Evolutionary conservation across 2,329 filamentous ascomycete species (phyloP), one percentile per base, ranked within the genome.

Genomic region (Aspergillus novofumigatus): DNA sequence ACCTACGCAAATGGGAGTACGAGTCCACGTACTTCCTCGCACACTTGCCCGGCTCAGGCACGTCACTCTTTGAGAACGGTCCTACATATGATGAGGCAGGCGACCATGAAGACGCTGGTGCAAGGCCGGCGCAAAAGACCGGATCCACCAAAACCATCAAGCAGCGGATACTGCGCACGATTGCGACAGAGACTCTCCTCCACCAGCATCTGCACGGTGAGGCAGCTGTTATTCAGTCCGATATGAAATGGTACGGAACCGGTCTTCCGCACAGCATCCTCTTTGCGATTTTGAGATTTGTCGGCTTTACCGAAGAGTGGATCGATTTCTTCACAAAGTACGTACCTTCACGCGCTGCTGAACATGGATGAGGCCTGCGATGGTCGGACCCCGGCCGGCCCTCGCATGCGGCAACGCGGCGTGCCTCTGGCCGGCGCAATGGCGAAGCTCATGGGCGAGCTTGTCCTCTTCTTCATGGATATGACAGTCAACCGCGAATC

Each of bases 401-500:
- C 75, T 1, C 73, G 77, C 9, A 70, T 67, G 23, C 77, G 78
- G 38, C 71, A 70, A 55, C 69, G 79, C 20, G 79, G 79, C 5
- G 74, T 78, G 0, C 79, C 79, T 0, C 77, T 77, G 60, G 76
- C 76, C 0, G 78, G 81, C 58, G 66, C 74, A 0, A 70, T 78
- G 14, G 78, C 77, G 59, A 79, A 81, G 59, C 62, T 80, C 2
- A 74, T 78, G 1, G 78, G 79, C 0, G 79, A 82, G 59, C 61
- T 76, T n/a, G 69, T 80, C 1, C 65, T 81, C 4, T 80, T 80
- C 54, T 77, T 77, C 57, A 67, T 81, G 65, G 79, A 81, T 55
- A 67, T 79, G 11, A 70, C 75, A 0, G 73, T 81, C 20, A 80
- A 79, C 51, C 72, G 75, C 44, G 59, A 69, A 10, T 77, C 78